Base-by-base conservation (phyloP, 1,284 basidiomycete species). In the Mycena sp. region DNA sequence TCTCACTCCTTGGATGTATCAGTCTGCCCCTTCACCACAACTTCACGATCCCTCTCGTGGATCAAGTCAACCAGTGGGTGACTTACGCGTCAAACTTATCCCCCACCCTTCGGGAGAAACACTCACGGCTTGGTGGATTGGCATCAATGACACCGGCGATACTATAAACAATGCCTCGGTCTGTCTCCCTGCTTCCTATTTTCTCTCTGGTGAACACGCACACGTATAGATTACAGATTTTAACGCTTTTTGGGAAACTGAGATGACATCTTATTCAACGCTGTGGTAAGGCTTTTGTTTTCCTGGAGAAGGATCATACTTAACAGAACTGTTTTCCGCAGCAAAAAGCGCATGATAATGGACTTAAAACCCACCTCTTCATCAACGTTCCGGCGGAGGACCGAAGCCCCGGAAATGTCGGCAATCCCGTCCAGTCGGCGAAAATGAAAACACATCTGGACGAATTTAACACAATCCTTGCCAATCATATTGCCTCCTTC, bases 81-180 rank as follows among this genome's bases (percentile, higher is more conserved):
- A 67, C 71, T 5, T 84, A 78, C 66, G 85, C 80, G 0, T 76
- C 82, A 67, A 76, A 28, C 73, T 83, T 23, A 70, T 86, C 9
- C 82, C 84, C 3, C 82, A 82, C 67, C 81, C 81, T 7, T 49
- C 71, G 0, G 72, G 68, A 28, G 71, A 81, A 59, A 85, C 85
- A 0, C 69, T 86, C 32, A 82, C 83, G 4, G 76, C 79, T 2
- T 87, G 85, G 85, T 87, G 84, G 83, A 86, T 86, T 60, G 85
- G 85, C 6, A 86, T 86, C 54, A 86, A 86, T 70, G 85, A 86
- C 67, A 85, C 84, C 1, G 83, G 84, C 4, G 85, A 86, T 69
- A 80, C 81, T 1, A 59, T 80, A n/a, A 72, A 71, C 45, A 85
- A 84, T 68, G 68, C 75, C 6, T 82, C 81, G 10, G 83, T 84